Percentiles rank a stretch among this genome's conserved stretches.
phyloP scores from a whole-genome alignment of 495 filamentous ascomycete genomes.

The Podospora pseudoanserina region DNA sequence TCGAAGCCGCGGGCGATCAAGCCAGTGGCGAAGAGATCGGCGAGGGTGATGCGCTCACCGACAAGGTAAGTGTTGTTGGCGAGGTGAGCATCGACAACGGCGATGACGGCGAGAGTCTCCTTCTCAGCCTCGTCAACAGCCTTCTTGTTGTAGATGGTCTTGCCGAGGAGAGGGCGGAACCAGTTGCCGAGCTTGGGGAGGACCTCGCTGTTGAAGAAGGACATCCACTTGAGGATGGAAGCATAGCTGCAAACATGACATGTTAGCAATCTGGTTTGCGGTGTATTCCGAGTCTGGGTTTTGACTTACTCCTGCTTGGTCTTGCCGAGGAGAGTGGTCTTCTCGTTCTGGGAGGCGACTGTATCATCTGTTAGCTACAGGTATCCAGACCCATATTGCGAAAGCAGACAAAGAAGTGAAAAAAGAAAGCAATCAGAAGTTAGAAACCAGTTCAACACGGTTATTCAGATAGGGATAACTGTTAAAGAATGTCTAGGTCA shows the following conservation, averaged over 20 bases:
- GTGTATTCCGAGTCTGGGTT: not conserved
- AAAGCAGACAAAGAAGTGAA: constrained; percentile 13
- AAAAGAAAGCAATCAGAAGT: constrained; percentile 50
- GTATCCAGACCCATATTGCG: constrained; percentile 24
- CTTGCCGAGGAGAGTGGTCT: constrained; percentile 97
- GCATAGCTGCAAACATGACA: constrained; percentile 56
- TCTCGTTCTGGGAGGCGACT: constrained; percentile 99
- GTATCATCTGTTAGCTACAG: constrained; percentile 33
- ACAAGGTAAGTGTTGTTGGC: constrained; percentile 93
- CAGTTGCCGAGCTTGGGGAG: constrained; percentile 70
- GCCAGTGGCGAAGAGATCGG: constrained; percentile 79
- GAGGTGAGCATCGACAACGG: constrained; percentile 80
- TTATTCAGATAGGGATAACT: constrained; percentile 99
- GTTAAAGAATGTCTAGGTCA: constrained; percentile 67
- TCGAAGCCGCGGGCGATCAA: constrained; percentile 82
- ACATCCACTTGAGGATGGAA: constrained; percentile 96
- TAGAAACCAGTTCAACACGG: constrained; percentile 67
- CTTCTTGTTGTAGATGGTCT: constrained; percentile 96
- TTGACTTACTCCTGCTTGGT: constrained; percentile 90
- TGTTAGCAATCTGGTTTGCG: constrained; percentile 22
- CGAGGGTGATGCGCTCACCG: constrained; percentile 93
- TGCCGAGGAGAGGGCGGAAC: constrained; percentile 85
- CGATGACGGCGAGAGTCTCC: constrained; percentile 60
- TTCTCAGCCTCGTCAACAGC: constrained; percentile 73
- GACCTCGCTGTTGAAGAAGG: constrained; percentile 82